phyloP scores from a whole-genome alignment of 805 yeast genomes.

The Candida wancherniae region DNA sequence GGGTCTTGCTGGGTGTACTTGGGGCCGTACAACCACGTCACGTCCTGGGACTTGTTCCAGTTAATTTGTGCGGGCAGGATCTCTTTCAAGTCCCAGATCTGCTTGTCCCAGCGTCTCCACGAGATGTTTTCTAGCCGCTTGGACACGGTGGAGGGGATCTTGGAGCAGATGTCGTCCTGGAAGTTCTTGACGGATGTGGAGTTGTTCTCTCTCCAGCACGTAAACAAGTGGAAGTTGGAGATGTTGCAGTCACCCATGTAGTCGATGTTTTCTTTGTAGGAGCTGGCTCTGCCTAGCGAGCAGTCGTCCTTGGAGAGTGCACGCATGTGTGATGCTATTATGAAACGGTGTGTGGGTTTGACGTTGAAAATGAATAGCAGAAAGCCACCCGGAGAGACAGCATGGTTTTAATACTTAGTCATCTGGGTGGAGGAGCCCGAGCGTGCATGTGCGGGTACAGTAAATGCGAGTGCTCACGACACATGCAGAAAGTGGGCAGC shows the following conservation, averaged over 20 bases:
- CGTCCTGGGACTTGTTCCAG: conserved; percentile 52
- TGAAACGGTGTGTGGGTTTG: neutral
- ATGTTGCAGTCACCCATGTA: conserved; percentile 20
- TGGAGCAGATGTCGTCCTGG: conserved; percentile 16
- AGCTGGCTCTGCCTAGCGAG: conserved; percentile 5
- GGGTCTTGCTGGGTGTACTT: conserved; percentile 15
- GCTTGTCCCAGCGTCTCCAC: conserved; percentile 39
- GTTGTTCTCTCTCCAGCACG: conserved; percentile 26
- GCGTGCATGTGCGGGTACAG: conserved; percentile 5
- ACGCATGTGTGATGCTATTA: conserved; percentile 2
- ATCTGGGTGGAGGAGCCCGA: neutral
- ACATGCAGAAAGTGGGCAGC: too few relatives aligned
- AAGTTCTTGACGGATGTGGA: conserved; percentile 14
- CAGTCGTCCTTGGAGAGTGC: conserved; percentile 12
- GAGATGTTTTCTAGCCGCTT: conserved; percentile 31
- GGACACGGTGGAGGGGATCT: conserved; percentile 20
- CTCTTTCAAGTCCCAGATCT: conserved; percentile 23
- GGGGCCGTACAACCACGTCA: conserved; percentile 55
- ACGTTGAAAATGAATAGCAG: neutral
- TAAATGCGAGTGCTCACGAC: too few relatives aligned
- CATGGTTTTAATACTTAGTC: conserved; percentile 2
- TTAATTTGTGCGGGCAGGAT: conserved; percentile 43
- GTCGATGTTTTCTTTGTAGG: conserved; percentile 26
- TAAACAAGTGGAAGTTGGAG: conserved; percentile 16
- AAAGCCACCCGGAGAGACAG: neutral